A percentile compares a stretch with the other conserved stretches of the same genome.
These are phyloP conservation scores for Phytophthora pinifolia DNA, from an alignment of 352 stramenopile genomes.

Conservation along the genomic window DNA sequence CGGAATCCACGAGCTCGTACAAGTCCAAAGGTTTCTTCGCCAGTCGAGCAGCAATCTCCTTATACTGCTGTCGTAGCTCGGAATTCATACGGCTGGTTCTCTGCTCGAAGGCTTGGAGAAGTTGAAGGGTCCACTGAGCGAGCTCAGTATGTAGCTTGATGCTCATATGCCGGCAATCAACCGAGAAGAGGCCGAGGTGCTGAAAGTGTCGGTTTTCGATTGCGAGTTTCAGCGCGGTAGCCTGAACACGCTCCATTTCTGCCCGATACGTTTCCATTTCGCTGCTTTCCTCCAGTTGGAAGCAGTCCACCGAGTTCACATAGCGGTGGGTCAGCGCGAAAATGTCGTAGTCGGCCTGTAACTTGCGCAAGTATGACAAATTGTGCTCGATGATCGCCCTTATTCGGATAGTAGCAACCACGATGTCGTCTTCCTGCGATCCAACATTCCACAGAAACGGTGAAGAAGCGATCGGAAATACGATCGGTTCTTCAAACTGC, in stretches of 20 bases:
- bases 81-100: slow-evolving; percentile 46
- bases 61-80: slow-evolving; percentile 70
- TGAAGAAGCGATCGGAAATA: slow-evolving; percentile 27
- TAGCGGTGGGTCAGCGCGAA: slow-evolving; percentile 38
- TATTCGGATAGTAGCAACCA: slow-evolving; percentile 55
- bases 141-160: slow-evolving; percentile 37
- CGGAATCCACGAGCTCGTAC: slow-evolving; percentile 70
- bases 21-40: slow-evolving; percentile 67
- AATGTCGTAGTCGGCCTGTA: slow-evolving; percentile 45
- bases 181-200: slow-evolving; percentile 47
- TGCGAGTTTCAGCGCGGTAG: slow-evolving; percentile 24
- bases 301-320: slow-evolving; percentile 49
- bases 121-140: slow-evolving; percentile 35
- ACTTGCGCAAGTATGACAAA: slow-evolving; percentile 31
- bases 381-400: slow-evolving; percentile 67
- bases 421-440: slow-evolving; percentile 64
- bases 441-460: slow-evolving; percentile 72
- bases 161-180: slow-evolving; percentile 58
- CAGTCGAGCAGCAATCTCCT: slow-evolving; percentile 63
- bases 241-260: slow-evolving; percentile 33
- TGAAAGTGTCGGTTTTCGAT: slow-evolving; percentile 23
- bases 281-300: slow-evolving; percentile 28
- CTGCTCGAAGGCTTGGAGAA: slow-evolving; percentile 57
- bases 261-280: slow-evolving; percentile 28
- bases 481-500: slow-evolving; percentile 48